Evolutionary conservation across 768 basidiomycete species (phyloP).

Genomic region (Podaxis mareebaensis): DNA sequence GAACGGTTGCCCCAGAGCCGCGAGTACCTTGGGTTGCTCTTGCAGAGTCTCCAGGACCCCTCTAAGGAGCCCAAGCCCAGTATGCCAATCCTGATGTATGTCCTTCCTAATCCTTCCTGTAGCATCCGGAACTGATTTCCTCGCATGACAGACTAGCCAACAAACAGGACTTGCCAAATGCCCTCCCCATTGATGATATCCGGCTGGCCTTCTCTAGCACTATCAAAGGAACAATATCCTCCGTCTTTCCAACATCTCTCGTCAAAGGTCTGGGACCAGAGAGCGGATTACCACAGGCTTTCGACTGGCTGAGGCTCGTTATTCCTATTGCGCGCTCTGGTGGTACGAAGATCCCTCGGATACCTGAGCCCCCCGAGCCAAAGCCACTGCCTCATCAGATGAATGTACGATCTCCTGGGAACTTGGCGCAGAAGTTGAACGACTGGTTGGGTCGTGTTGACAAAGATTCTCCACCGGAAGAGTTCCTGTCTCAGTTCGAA

Average conservation of each 20-base stretch:
- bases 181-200: constrained; percentile 50
- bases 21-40: constrained; percentile 45
- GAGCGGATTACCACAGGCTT: constrained; percentile 36
- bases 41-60: constrained; percentile 33
- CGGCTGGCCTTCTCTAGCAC: constrained; percentile 29
- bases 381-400: background rate
- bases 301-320: constrained; percentile 38
- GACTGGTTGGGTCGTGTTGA: constrained; percentile 37
- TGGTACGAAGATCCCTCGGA: background rate
- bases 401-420: constrained; percentile 23
- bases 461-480: constrained; percentile 27
- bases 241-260: constrained; percentile 29
- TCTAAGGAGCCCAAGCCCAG: constrained; percentile 19
- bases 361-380: constrained; percentile 4
- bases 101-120: background rate
- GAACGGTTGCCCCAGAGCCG: constrained; percentile 53
- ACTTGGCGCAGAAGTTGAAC: constrained; percentile 33
- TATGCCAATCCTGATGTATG: constrained; percentile 36
- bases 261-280: constrained; percentile 17
- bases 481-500: constrained; percentile 37
- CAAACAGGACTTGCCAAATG: constrained; percentile 60
- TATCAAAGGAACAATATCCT: constrained; percentile 30
- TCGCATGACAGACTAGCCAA: constrained; percentile 47
- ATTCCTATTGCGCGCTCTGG: constrained; percentile 26
- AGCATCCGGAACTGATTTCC: background rate